Evolutionary conservation across 805 yeast genomes (phyloP), one percentile per base, ranked within the genome.

Genomic region (Candida bentonensis): DNA sequence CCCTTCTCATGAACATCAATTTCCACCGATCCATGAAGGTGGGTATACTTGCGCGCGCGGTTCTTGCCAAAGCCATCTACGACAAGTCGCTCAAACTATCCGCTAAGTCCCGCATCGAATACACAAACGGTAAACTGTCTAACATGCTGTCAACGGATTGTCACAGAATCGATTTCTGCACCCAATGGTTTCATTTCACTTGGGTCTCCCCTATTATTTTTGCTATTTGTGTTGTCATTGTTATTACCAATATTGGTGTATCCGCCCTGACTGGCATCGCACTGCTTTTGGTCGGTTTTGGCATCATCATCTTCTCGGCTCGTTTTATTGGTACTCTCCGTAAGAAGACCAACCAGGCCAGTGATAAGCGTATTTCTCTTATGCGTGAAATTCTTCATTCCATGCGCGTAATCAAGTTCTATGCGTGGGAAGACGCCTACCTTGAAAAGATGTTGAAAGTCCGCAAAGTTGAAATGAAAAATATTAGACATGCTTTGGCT

Each of bases 351-450:
- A 76, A 76, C 46, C 63, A 62, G 2, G 73, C 65, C 53, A 88
- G 95, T 2, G 97, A 88, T 60, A 61, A 66, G 20, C 77, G 97
- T 55, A 85, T 88, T 21, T 70, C 76, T 41, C 68, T 75, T 42
- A 78, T 86, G 59, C 80, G 83, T 51, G 97, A 88, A 60, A 74
- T 86, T 23, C 67, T 88, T 50, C 77, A 73, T 55, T 77, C 82
- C 51, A 74, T 88, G 70, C 84, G 82, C 56, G 72, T 81, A 58
- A 83, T 88, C 60, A 88, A 88, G 64, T 82, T 73, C 59, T 88
- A 87, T 59, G 83, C 94, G 1, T 88, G 96, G 96, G 96, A 88
- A 62, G 69, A 68, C 25, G 87, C 96, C 0, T 88, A 85, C 58
- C 69, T 69, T 44, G 59, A 69, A 7, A 65, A 70, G 43, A 71